These are phyloP conservation scores for Naganishia liquefaciens DNA, from an alignment of 1,284 basidiomycete genomes.

Conservation along the genomic window DNA sequence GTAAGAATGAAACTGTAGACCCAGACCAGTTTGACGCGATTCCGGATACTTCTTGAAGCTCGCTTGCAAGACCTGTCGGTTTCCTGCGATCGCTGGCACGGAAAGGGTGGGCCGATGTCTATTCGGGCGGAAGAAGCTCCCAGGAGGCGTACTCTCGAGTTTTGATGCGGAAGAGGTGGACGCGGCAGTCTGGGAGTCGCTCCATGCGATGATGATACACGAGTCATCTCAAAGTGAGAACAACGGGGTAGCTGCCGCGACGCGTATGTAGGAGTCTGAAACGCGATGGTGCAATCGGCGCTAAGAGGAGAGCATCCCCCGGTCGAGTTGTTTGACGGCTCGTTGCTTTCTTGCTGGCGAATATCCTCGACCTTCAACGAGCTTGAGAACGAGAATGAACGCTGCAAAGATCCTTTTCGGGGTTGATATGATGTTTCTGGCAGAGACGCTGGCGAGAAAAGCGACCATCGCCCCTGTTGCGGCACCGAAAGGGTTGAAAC, in stretches of 20 bases:
- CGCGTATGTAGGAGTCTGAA: background rate
- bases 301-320: background rate
- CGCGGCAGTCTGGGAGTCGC: background rate
- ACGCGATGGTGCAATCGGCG: constrained; percentile 15
- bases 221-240: background rate
- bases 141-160: background rate
- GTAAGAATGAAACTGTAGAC: constrained; percentile 17
- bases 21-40: constrained; percentile 20
- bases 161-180: background rate
- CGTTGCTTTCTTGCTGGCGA: background rate
- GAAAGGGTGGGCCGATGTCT: background rate
- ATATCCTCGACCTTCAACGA: background rate
- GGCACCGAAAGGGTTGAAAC: no score
- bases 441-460: background rate
- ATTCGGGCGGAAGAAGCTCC: background rate
- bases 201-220: background rate
- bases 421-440: background rate
- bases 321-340: background rate
- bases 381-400: background rate
- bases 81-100: background rate
- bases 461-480: background rate
- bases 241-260: background rate
- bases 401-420: constrained; percentile 7
- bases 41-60: background rate
- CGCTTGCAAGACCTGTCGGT: background rate